Evolutionary conservation across 2,329 filamentous ascomycete genomes (phyloP), one percentile per base, ranked within the genome.

Genomic region (Paracoccidioides brasiliensis): DNA sequence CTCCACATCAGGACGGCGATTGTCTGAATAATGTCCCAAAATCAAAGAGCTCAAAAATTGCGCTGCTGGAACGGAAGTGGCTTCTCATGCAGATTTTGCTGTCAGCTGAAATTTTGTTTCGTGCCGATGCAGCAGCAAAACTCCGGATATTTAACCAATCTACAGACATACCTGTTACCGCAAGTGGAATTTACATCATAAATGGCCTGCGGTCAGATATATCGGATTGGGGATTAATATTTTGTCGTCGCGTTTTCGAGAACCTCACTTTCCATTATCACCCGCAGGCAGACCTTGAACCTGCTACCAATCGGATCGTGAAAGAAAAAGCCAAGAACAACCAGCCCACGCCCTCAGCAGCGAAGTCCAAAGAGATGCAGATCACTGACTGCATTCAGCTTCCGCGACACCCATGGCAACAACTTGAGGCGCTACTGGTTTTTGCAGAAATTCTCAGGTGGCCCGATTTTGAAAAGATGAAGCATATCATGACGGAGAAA

Each of bases 211-310:
- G 75, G 55, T 75, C 72, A n/a, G 67, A 69, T 4, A 80, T 81
- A 60, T 69, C 77, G 4, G 74, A 79, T 53, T 81, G 79, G 79
- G 78, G 80, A 64, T 64, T 82, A 30, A 69, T 81, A 2, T 69
- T 78, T 15, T 76, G 76, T 5, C 72, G 76, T 28, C 70, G 76
- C 2, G 80, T 80, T 52, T 65, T 80, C 37, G 74, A 79, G 45
- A 79, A 75, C 52, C 67, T 80, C n/a, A 63, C 69, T 15, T 69
- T 78, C 14, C 61, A 59, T 35, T 68, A 64, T 53, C 51, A 43
- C 8, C 52, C 59, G 40, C 42, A 51, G 43, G 7, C 30, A 33
- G 5, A 42, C 9, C 10, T 28, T 28, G 30, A 51, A 15, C 9
- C 14, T 15, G 5, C 44, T n/a, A 14, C 4, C 4, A 41, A 41